Conservation (phyloP, 345 rosid species). For the Syzygium oleosum region DNA sequence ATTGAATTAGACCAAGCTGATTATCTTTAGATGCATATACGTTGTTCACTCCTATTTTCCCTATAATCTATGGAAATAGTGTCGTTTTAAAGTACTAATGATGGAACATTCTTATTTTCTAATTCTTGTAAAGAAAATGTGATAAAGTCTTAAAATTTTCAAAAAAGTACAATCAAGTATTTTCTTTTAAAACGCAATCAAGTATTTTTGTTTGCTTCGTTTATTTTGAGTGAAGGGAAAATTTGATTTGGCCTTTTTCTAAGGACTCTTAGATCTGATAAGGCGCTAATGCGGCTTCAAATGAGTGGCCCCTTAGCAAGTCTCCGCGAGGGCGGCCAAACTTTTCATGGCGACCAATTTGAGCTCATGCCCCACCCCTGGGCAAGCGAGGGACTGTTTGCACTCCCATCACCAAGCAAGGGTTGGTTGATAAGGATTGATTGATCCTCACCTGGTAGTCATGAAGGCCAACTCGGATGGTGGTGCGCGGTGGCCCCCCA, state of each 20-base stretch:
- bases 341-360: not conserved
- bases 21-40: not conserved
- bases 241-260: not conserved
- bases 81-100: not conserved
- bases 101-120: not conserved
- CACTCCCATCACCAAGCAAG: not conserved
- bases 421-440: not conserved
- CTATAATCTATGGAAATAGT: not conserved
- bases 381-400: not conserved
- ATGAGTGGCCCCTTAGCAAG: not conserved
- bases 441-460: not conserved
- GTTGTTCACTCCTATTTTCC: not conserved
- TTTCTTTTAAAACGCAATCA: not conserved
- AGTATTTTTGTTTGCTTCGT: not conserved
- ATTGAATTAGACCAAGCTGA: not conserved
- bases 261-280: not conserved
- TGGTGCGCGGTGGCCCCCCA: not conserved
- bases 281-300: not conserved
- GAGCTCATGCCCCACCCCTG: not conserved
- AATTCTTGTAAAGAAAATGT: not conserved
- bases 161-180: not conserved
- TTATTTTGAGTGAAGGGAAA: not conserved
- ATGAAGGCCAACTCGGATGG: not conserved
- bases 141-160: not conserved
- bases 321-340: not conserved